phyloP scores from a whole-genome alignment of 768 basidiomycete species.

The Hypsizygus marmoreus region DNA sequence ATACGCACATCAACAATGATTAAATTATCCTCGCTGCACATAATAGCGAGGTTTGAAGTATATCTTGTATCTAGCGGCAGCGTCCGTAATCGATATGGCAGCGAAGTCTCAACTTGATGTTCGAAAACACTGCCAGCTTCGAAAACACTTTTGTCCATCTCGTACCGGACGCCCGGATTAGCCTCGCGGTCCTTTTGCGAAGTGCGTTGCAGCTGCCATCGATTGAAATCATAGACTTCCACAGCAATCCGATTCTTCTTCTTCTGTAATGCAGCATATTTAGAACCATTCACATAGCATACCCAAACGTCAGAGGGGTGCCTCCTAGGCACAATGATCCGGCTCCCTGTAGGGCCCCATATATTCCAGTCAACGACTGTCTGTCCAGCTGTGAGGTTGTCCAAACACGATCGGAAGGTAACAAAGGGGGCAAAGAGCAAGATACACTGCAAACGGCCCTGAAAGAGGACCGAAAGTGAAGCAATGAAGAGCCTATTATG shows the following conservation, averaged over 20 bases:
- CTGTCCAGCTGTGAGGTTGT: conserved; percentile 17
- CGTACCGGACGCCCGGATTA: not conserved
- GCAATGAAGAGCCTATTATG: conserved; percentile 48
- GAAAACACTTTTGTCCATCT: conserved; percentile 1
- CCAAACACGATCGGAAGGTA: conserved; percentile 39
- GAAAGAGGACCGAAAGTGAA: conserved; percentile 39
- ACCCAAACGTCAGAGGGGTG: conserved; percentile 51
- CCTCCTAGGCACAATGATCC: conserved; percentile 36
- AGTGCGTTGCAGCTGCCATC: conserved; percentile 35
- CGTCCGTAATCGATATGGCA: conserved; percentile 47
- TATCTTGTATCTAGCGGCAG: conserved; percentile 23
- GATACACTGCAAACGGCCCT: conserved; percentile 28
- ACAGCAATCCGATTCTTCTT: conserved; percentile 20
- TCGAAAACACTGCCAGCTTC: conserved; percentile 35
- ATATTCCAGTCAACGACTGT: conserved; percentile 44
- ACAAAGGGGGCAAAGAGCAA: conserved; percentile 45
- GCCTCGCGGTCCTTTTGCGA: conserved; percentile 6
- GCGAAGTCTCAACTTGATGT: conserved; percentile 39
- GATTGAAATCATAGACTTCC: conserved; percentile 56
- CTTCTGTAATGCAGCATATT: conserved; percentile 33
- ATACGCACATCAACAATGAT: conserved; percentile 51
- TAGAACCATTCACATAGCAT: conserved; percentile 56
- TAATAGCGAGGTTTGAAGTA: conserved; percentile 30
- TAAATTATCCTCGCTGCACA: conserved; percentile 61
- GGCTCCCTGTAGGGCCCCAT: conserved; percentile 54